Base-by-base conservation (phyloP, 2,329 filamentous ascomycete genomes). In the Bipolaris cookei region DNA sequence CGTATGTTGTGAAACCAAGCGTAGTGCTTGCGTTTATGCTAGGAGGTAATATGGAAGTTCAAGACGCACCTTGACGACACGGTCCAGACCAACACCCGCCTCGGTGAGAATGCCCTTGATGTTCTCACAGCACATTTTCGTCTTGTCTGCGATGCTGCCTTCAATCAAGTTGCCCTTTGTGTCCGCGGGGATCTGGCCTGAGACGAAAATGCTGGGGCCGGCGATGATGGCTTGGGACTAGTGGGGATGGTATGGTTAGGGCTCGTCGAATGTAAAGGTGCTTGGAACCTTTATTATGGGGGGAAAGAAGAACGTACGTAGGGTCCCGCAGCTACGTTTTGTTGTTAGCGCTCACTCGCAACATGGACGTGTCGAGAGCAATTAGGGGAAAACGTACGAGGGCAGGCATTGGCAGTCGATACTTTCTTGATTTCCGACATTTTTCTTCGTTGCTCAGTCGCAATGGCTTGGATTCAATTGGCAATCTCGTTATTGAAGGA, bases 81-180 rank as follows among this genome's bases (percentile, higher is more conserved):
- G 90, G 63, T 86, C 79, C 57, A 98, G 84, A 50, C 84, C 86
- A 20, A 90, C 93, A 51, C 91, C 92, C 21, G 92, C 92, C 68
- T 88, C 91, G 59, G 87, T 85, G 49, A 98, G 86, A 55, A 98
- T 91, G 41, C 90, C 90, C 77, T 89, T 84, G 72, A 97, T 85
- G 79, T 96, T 96, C 78, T 90, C 83, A 79, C 88, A 88, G 82
- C 86, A 90, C 69, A 84, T 84, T 64, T 85, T 84, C 67, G 89
- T 91, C 76, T 89, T 86, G 67, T 92, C 84, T 54, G 85, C 83
- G 66, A 91, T 85, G 71, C 81, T 84, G 49, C 88, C 88, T 43
- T 85, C 79, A 61, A 90, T 80, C 52, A 90, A 79, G 63, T 85
- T 82, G 61, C 84, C 85, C 51, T 79, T 76, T 42, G 82, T 79